A percentile compares a stretch with the other conserved stretches of the same genome.
Conservation (phyloP, 2,329 filamentous ascomycete genomes). For the Aureobasidium sp. region DNA sequence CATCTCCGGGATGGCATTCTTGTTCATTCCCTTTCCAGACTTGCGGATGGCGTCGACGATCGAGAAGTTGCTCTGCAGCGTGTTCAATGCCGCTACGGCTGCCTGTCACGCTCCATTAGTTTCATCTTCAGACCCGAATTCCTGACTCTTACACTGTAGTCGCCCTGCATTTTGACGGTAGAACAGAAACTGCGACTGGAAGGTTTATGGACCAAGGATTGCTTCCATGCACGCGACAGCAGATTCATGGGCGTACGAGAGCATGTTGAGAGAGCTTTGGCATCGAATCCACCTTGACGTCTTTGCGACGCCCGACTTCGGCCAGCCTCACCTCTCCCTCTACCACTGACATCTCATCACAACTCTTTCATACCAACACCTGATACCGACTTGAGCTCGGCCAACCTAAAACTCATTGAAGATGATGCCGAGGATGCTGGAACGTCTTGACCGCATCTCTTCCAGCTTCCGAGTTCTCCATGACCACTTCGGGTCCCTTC, state of each 20-base stretch:
- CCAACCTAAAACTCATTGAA: not conserved
- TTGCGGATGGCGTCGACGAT: slow-evolving; percentile 71
- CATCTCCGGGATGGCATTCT: slow-evolving; percentile 74
- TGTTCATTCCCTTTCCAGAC: slow-evolving; percentile 66
- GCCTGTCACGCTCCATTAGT: slow-evolving; percentile 37
- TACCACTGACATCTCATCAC: not conserved
- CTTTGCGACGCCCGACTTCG: not conserved
- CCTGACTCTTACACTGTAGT: slow-evolving; percentile 17
- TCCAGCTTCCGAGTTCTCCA: not conserved
- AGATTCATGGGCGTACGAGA: slow-evolving; percentile 9
- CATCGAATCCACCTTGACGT: not conserved
- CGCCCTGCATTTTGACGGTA: slow-evolving; percentile 10
- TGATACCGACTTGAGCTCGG: not conserved
- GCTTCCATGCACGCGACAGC: slow-evolving; percentile 7
- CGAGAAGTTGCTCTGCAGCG: slow-evolving; percentile 71
- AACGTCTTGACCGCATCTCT: not conserved
- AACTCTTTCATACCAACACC: not conserved
- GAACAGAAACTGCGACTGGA: not conserved
- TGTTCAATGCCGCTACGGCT: slow-evolving; percentile 67
- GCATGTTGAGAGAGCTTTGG: not conserved
- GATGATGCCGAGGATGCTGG: not conserved
- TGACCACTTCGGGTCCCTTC: not conserved
- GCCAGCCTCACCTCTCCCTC: not conserved
- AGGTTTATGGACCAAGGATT: not conserved
- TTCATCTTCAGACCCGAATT: not conserved